These are phyloP conservation scores for Vinca minor DNA, from an alignment of 257 asterid species.

Conservation along the genomic window DNA sequence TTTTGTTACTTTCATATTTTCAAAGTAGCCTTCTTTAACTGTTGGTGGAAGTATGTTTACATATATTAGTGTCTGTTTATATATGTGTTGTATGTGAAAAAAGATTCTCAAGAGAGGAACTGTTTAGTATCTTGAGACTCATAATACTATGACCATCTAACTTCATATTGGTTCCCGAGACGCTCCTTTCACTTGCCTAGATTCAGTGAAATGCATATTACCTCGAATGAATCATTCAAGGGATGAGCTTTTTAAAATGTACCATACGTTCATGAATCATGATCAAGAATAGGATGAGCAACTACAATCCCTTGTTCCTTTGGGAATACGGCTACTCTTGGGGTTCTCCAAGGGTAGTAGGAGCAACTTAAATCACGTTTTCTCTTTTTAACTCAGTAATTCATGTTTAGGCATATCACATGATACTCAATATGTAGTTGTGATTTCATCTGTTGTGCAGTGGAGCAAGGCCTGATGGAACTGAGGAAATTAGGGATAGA, in stretches of 20 bases:
- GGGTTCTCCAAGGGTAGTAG: background rate
- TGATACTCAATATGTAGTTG: background rate
- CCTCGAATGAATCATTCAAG: background rate
- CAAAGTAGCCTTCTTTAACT: background rate
- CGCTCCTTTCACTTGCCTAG: background rate
- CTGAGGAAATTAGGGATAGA: constrained; percentile 41
- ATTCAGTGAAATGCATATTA: background rate
- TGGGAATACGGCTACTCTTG: background rate
- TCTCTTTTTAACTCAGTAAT: background rate
- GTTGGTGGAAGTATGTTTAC: background rate
- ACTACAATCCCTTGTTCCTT: background rate
- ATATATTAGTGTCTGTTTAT: background rate
- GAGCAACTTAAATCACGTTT: background rate
- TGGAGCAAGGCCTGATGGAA: constrained; percentile 45
- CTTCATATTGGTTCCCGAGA: no score
- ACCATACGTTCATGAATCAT: background rate
- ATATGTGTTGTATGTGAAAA: background rate
- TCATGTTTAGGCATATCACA: background rate
- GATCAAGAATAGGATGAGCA: background rate
- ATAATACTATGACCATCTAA: background rate
- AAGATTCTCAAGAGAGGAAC: background rate
- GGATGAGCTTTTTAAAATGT: background rate
- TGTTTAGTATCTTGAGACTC: background rate
- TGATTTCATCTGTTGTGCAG: constrained; percentile 21
- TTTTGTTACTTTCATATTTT: background rate